phyloP scores from a whole-genome alignment of 1,284 basidiomycete species.

The Porogramme epimiltina region DNA sequence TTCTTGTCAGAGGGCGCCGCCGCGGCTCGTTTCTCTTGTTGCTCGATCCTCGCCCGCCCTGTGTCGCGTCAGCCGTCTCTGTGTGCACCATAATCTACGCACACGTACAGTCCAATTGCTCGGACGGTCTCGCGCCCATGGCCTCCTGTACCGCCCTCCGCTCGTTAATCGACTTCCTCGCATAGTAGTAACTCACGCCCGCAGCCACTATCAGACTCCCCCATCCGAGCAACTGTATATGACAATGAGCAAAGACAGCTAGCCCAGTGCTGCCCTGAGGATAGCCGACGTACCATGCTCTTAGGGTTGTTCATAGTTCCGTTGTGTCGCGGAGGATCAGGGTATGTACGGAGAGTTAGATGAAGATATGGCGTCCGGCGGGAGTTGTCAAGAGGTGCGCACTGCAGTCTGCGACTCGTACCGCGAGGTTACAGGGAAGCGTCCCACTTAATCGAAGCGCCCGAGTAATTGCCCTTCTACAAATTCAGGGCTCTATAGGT shows the following conservation, averaged over 20 bases:
- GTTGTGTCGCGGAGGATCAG: too few species aligned
- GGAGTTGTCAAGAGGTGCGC: too few species aligned
- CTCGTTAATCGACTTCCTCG: slow-evolving; percentile 45
- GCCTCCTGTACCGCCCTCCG: slow-evolving; percentile 36
- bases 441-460: too few species aligned
- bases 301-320: slow-evolving; percentile 34
- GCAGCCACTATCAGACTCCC: slow-evolving; percentile 44
- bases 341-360: too few species aligned
- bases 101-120: slow-evolving; percentile 40
- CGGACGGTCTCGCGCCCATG: slow-evolving; percentile 36
- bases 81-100: background rate
- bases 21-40: slow-evolving; percentile 13
- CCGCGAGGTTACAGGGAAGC: too few species aligned
- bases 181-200: slow-evolving; percentile 46
- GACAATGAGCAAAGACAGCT: background rate
- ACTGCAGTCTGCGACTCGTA: too few species aligned
- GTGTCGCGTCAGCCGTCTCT: slow-evolving; percentile 5
- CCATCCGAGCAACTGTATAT: slow-evolving; percentile 37
- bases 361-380: too few species aligned
- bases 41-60: slow-evolving; percentile 22
- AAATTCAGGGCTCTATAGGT: too few species aligned
- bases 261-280: background rate
- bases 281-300: slow-evolving; percentile 30
- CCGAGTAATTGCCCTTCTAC: too few species aligned
- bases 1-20: background rate